Evolutionary conservation across 805 yeast species (phyloP).

Genomic region (Yarrowia sp.): DNA sequence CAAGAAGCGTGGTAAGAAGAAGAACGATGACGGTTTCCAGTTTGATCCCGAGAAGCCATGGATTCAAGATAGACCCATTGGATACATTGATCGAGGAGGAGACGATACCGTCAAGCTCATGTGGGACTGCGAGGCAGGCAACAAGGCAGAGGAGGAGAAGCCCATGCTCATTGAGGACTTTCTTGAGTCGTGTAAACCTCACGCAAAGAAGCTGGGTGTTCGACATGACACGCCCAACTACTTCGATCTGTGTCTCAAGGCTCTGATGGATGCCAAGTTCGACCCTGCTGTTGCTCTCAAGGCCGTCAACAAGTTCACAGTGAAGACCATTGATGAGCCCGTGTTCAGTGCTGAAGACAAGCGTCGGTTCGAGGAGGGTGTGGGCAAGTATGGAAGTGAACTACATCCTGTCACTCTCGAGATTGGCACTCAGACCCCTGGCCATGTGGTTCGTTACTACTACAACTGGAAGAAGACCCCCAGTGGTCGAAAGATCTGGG

Average conservation of each 20-base stretch:
- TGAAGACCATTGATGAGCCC: conserved; percentile 75
- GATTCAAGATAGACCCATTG: conserved; percentile 80
- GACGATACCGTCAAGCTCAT: conserved; percentile 65
- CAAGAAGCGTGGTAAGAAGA: conserved; percentile 46
- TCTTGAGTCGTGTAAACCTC: conserved; percentile 59
- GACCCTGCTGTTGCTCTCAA: conserved; percentile 59
- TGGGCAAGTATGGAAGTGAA: conserved; percentile 76
- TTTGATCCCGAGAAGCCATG: conserved; percentile 53
- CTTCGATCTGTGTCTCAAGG: conserved; percentile 71
- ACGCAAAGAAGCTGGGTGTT: conserved; percentile 64
- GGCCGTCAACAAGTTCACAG: conserved; percentile 58
- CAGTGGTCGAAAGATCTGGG: conserved; percentile 81
- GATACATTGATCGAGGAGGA: conserved; percentile 84
- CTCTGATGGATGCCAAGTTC: conserved; percentile 60
- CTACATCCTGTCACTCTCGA: conserved; percentile 65
- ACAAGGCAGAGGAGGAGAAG: conserved; percentile 45
- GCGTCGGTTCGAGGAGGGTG: conserved; percentile 73
- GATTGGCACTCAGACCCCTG: conserved; percentile 66
- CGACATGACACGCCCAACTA: conserved; percentile 78
- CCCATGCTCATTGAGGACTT: conserved; percentile 57
- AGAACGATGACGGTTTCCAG: conserved; percentile 38
- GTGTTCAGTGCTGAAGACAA: conserved; percentile 71
- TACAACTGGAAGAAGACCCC: conserved; percentile 91
- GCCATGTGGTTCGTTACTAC: conserved; percentile 85
- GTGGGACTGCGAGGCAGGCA: conserved; percentile 59